A percentile compares a stretch with the other conserved stretches of the same genome.
Evolutionary conservation across 192 early-diverging fungal species (phyloP).

Genomic region (Coemansia sp.): DNA sequence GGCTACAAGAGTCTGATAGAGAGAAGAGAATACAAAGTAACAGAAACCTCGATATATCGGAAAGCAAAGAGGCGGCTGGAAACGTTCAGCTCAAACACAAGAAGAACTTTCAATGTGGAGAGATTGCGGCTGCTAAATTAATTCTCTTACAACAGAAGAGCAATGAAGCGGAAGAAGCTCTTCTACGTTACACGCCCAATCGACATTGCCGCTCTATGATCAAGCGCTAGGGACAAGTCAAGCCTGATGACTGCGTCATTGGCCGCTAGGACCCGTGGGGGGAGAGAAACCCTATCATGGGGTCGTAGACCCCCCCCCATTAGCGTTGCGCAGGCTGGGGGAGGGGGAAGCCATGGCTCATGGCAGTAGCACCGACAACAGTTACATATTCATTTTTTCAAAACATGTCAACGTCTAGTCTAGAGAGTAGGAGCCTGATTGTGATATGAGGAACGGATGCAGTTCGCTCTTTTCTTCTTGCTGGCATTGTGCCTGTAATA

Average conservation of each 20-base stretch:
- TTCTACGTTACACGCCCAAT: not conserved
- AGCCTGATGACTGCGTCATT: not conserved
- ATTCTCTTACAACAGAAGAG: no score
- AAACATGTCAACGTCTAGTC: not conserved
- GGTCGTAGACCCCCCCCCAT: not conserved
- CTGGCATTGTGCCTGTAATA: conserved; percentile 2
- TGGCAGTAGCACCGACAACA: not conserved
- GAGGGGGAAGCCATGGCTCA: not conserved
- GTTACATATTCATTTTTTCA: not conserved
- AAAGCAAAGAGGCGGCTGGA: not conserved
- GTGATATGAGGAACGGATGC: not conserved
- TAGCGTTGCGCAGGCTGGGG: not conserved
- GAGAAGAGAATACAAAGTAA: not conserved
- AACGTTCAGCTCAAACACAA: not conserved
- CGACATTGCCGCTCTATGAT: no score
- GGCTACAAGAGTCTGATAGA: not conserved
- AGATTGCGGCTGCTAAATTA: not conserved
- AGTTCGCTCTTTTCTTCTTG: conserved; percentile 6
- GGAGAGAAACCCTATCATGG: not conserved
- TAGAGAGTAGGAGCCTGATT: not conserved
- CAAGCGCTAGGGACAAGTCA: no score
- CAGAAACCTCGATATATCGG: not conserved
- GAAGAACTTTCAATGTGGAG: not conserved
- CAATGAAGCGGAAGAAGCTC: not conserved
- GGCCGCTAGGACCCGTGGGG: not conserved